phyloP scores from a whole-genome alignment of 2,329 filamentous ascomycete species.

The Colletotrichum australisinense region DNA sequence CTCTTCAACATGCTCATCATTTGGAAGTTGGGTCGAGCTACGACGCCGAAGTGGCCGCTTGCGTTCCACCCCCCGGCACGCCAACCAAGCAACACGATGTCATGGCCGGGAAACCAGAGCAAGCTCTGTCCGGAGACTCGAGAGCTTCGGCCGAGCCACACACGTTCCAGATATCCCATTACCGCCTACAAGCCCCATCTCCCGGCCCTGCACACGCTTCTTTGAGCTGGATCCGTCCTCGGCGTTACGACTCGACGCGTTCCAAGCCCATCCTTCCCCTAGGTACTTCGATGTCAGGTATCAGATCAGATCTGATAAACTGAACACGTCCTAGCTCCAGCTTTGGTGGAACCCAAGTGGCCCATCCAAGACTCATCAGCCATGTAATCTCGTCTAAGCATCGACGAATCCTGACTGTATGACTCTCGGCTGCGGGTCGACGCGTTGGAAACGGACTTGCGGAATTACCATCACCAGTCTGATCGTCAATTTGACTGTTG shows the following conservation, averaged over 20 bases:
- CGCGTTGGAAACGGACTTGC: not conserved
- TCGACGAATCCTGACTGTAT: slow-evolving; percentile 1
- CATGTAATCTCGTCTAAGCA: slow-evolving; percentile 8
- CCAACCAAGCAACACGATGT: slow-evolving; percentile 31
- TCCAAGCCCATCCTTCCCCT: not conserved
- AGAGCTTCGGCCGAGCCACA: slow-evolving; percentile 28
- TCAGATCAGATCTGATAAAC: slow-evolving; percentile 34
- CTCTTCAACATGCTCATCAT: slow-evolving; percentile 1
- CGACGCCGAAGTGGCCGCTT: slow-evolving; percentile 18
- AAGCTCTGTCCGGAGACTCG: slow-evolving; percentile 10
- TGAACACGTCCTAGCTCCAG: slow-evolving; percentile 11
- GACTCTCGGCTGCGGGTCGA: slow-evolving; percentile 10
- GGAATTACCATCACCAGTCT: not conserved
- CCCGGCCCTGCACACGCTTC: not conserved
- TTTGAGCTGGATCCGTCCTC: slow-evolving; percentile 11
- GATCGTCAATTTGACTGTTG: not conserved
- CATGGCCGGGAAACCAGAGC: slow-evolving; percentile 22
- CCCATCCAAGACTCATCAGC: slow-evolving; percentile 3
- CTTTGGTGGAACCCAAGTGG: not conserved
- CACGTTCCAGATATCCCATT: not conserved
- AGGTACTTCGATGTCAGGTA: slow-evolving; percentile 3
- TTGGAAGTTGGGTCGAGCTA: slow-evolving; percentile 9
- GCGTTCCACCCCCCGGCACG: slow-evolving; percentile 13
- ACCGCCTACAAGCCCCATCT: not conserved
- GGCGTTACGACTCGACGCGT: slow-evolving; percentile 29